These are phyloP conservation scores for Casaregolazyma suthepensis DNA, from an alignment of 1,139 yeast species.

Conservation along the genomic window DNA sequence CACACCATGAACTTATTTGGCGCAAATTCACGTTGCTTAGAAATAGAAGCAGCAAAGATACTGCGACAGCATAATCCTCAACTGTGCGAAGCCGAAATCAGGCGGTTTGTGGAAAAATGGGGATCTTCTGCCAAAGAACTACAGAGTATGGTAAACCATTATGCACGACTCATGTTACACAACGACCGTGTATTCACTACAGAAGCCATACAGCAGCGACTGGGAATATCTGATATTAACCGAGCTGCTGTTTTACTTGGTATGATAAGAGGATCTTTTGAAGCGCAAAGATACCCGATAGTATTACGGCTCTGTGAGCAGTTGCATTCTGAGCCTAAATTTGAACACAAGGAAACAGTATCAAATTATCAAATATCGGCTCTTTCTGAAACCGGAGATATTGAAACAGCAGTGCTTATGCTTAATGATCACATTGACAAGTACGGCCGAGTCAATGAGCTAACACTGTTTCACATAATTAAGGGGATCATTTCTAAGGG, in stretches of 20 bases:
- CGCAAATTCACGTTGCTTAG: not conserved
- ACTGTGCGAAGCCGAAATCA: not conserved
- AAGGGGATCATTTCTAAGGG: conserved; percentile 4
- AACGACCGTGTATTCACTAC: not conserved
- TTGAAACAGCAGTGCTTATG: not conserved
- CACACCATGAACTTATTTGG: not conserved
- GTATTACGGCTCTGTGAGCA: not conserved
- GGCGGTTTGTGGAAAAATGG: conserved; percentile 3
- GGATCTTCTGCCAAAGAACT: not conserved
- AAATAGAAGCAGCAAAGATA: conserved; percentile 3
- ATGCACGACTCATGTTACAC: not conserved
- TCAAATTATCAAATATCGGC: conserved; percentile 4
- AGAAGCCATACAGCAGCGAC: not conserved
- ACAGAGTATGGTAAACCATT: not conserved
- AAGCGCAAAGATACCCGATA: not conserved
- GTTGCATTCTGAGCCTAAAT: not conserved
- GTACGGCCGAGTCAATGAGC: conserved; percentile 2
- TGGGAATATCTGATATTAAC: not conserved
- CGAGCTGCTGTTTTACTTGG: not conserved
- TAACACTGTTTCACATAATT: not conserved
- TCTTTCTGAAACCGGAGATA: conserved; percentile 1
- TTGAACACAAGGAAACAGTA: not conserved
- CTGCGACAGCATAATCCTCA: not conserved
- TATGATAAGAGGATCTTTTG: conserved; percentile 5
- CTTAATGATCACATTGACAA: not conserved